Conservation (phyloP, 2,329 filamentous ascomycete genomes). For the Aspergillus glaucus region DNA sequence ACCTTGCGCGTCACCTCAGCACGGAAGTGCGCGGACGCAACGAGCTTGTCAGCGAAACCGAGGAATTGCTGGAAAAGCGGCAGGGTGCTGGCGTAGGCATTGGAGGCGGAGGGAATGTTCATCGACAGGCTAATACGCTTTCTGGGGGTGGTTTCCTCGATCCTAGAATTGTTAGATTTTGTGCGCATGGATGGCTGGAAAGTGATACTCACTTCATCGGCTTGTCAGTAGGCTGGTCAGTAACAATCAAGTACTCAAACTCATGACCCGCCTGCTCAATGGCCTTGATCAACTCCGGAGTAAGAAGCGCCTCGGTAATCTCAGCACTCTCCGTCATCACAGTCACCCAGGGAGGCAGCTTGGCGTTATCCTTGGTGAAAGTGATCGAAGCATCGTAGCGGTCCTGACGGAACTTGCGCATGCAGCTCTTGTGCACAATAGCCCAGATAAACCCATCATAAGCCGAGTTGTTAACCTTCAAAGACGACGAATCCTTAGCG, state of each 20-base stretch:
- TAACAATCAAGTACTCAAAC: slow-evolving; percentile 81
- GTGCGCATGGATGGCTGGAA: not conserved
- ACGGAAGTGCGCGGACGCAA: slow-evolving; percentile 73
- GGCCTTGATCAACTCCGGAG: slow-evolving; percentile 76
- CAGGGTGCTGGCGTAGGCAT: slow-evolving; percentile 59
- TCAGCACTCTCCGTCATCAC: slow-evolving; percentile 97
- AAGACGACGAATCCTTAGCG: slow-evolving; percentile 55
- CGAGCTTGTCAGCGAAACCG: slow-evolving; percentile 76
- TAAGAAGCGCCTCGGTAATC: slow-evolving; percentile 80
- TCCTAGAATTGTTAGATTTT: slow-evolving; percentile 40
- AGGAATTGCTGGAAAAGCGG: slow-evolving; percentile 78
- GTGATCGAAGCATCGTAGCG: slow-evolving; percentile 93
- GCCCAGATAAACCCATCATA: slow-evolving; percentile 95
- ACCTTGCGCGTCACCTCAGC: slow-evolving; percentile 85
- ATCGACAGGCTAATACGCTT: slow-evolving; percentile 79
- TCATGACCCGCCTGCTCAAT: slow-evolving; percentile 70
- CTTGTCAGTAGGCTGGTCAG: slow-evolving; percentile 82
- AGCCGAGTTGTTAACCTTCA: slow-evolving; percentile 48
- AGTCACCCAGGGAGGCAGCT: slow-evolving; percentile 82
- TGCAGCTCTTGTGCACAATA: slow-evolving; percentile 87
- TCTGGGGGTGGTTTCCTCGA: slow-evolving; percentile 75
- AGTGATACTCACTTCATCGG: slow-evolving; percentile 65
- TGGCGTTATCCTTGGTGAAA: slow-evolving; percentile 83
- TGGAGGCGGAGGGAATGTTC: slow-evolving; percentile 57
- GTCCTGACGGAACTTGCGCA: slow-evolving; percentile 84